Evolutionary conservation across 169 alveolate species (phyloP).

Genomic region (Babesia bovis): DNA sequence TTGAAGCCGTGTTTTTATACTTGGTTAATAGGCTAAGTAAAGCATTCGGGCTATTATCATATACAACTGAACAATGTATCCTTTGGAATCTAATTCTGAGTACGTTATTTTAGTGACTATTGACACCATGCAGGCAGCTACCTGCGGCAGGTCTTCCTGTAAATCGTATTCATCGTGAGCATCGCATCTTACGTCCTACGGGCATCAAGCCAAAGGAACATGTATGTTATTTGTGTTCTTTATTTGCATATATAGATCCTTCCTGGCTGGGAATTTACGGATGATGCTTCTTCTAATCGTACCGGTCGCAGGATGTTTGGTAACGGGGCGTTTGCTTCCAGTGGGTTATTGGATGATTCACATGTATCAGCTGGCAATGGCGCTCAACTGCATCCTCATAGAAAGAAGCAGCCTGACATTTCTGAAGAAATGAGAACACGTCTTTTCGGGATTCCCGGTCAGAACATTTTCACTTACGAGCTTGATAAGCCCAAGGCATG

Average conservation of each 20-base stretch:
- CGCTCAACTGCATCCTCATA: neutral
- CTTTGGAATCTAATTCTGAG: too few relatives aligned
- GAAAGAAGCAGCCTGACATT: conserved; percentile 52
- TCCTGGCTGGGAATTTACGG: conserved; percentile 18
- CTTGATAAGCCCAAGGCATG: conserved; percentile 44
- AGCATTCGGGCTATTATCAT: too few relatives aligned
- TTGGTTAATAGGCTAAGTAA: too few relatives aligned
- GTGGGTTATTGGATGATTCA: conserved; percentile 10
- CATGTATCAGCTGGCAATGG: neutral
- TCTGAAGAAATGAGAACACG: conserved; percentile 32
- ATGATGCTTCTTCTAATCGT: neutral
- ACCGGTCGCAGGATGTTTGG: conserved; percentile 20
- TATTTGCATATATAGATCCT: neutral
- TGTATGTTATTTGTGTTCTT: neutral
- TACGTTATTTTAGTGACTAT: too few relatives aligned
- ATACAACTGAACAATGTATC: too few relatives aligned
- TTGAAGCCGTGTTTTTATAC: too few relatives aligned
- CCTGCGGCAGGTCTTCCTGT: conserved; percentile 29
- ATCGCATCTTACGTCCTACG: conserved; percentile 1
- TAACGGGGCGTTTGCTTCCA: conserved; percentile 2
- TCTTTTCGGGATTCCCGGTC: conserved; percentile 62
- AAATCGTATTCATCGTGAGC: conserved; percentile 2
- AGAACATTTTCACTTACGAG: conserved; percentile 53
- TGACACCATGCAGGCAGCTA: too few relatives aligned
- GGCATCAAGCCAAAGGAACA: conserved; percentile 4